Evolutionary conservation across 169 alveolate species (phyloP), one percentile per base, ranked within the genome.

Genomic region (Plasmodium vivax): DNA sequence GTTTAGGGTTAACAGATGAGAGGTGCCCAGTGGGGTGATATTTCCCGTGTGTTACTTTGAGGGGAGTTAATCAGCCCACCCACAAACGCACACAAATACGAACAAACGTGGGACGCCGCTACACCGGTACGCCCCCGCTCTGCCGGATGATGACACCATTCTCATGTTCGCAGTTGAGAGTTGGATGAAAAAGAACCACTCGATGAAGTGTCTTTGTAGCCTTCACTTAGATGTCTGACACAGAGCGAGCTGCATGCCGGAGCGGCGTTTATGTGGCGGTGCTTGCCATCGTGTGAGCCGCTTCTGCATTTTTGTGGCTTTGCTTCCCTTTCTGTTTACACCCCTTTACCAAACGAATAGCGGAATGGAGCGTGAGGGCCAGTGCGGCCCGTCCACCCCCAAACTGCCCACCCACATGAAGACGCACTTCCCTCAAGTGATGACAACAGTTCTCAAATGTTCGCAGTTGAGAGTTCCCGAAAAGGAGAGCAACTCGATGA

Each of bases 161-260:
- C 74, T 79, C 87, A 75, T 79, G 94, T 88, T 88, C 94, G 94
- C 94, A 88, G 94, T 88, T 79, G 94, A 79, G 88, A 75, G 85
- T 43, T 88, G 32, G 23, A n/a, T 23, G 51, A 32, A 43, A 1
- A 3, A 72, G 27, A 47, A 47, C 68, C n/a, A 41, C 88, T 88
- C 88, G 30, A 88, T 88, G 88, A 79, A 75, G 19, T 32, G n/a
- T 34, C 36, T 72, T 85, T 72, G 73, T 75, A 88, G 94, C 94
- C 94, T 88, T 88, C 83, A 54, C 94, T 88, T 88, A 88, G 94
- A 88, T 88, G 94, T 88, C 94, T 88, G 94, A 88, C 88, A 8
- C 43, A 71, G 43, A 83, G 27, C 45, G 10, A 23, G 27, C 27
- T 9, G 14, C n/a, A 3, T 36, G 32, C 7, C 30, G n/a, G 10